Evolutionary conservation across 2,329 filamentous ascomycete species (phyloP), one percentile per base, ranked within the genome.

Genomic region (Neoascochyta sp.): DNA sequence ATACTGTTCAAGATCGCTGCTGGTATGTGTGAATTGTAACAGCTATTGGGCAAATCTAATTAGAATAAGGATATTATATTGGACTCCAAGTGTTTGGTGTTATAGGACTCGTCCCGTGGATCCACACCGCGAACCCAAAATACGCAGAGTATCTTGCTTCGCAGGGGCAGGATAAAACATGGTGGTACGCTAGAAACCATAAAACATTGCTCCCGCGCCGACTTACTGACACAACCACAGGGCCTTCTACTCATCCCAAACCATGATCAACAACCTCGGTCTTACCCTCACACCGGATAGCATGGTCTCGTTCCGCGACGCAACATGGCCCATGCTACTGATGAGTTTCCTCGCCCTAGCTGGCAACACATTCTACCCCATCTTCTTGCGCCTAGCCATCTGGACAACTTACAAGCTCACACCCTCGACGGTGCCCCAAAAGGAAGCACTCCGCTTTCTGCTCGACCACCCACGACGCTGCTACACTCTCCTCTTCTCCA

Each of bases 401-500:
- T 81, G 76, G 76, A 56, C 53, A 13, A 68, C 72, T 40, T 72
- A 60, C 24, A 74, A 70, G 42, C 25, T 69, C 2, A 47, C 64
- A 0, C 67, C 70, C 0, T 47, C 60, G 3, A 26, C 54, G 25
- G 51, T 40, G 1, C 26, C 62, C 0, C 64, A 63, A 25, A 56
- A 63, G 3, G 66, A 70, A 15, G 65, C 71, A 0, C 57, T 80
- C 0, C 54, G 63, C 3, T 81, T 80, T 44, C 62, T 82, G 1
- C 70, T 82, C 12, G 68, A 78, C 23, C 74, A 81, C 47, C 78
- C 78, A 0, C 68, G 77, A 18, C 65, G 78, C 5, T 79, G 75
- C 43, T 81, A 76, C 47, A 80, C 75, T 1, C 66, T 77, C 1
- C 67, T 82, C 3, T 82, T 82, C 44, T 76, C 76, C 0, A 67